Evolutionary conservation across 2,329 filamentous ascomycete species (phyloP), one percentile per base, ranked within the genome.

Genomic region (Ceratocystis smalleyi): DNA sequence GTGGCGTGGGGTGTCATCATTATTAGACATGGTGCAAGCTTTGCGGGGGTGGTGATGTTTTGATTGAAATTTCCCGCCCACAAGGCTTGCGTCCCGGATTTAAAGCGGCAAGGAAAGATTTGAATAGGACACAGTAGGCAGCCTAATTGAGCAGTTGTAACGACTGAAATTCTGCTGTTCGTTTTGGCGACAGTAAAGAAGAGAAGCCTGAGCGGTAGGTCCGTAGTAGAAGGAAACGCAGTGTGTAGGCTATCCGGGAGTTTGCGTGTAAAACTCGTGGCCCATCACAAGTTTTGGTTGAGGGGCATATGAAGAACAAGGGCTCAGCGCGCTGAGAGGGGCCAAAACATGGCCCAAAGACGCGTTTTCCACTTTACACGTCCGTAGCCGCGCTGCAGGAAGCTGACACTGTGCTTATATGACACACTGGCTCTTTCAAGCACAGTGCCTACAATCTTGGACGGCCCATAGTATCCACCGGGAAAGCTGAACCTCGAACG

Each of bases 1-100:
- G 40, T 60, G 62, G 43, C 66, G 64, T 22, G 61, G 51, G 10
- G 66, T 66, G 32, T 60, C 47, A 47, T 67, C 61, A 47, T 65
- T 64, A 35, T 67, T 67, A 15, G 64, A 65, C 24, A 45, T 62
- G n/a, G 49, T 40, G 17, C 10, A 22, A 30, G 24, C 27, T 57
- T 30, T 57, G 24, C 54, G 17, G 6, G 54, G 27, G 32, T 24
- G 30, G 27, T 54, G 61, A 43, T 55, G 24, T 55, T 32, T 27
- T 57, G 47, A 8, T 59, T 3, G 17, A 63, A 22, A 51, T 22
- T 51, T 19, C 24, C 32, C 27, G 54, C 54, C 54, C 27, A 57
- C 24, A 57, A 57, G 27, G 27, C 27, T 57, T n/a, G 8, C 17
- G 24, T 32, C 30, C 32, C 17, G 12, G 35, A 57, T 35, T 27